phyloP scores from a whole-genome alignment of 345 rosid genomes.

The Tarenaya hassleriana region DNA sequence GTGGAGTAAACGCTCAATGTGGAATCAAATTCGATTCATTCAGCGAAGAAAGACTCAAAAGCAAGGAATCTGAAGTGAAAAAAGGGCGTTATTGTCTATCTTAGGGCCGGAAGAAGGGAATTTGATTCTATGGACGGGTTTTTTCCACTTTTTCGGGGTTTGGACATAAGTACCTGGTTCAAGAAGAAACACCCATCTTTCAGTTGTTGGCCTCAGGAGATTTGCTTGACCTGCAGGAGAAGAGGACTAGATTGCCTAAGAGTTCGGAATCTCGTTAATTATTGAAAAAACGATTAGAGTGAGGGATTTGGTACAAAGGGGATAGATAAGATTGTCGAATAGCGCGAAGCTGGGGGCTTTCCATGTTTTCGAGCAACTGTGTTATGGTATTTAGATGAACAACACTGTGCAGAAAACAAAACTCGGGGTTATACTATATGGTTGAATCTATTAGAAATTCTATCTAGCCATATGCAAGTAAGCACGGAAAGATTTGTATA shows the following conservation, averaged over 20 bases:
- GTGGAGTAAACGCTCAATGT: no score
- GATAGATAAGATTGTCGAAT: constrained; percentile 27
- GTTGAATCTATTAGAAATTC: neutral
- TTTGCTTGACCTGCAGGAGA: constrained; percentile 16
- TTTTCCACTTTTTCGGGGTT: no score
- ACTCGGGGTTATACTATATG: constrained; percentile 12
- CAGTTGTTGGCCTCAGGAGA: neutral
- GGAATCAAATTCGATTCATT: no score
- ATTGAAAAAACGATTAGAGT: neutral
- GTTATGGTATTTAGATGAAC: constrained; percentile 30
- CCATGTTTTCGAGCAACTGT: constrained; percentile 32
- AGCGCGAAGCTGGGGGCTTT: constrained; percentile 30
- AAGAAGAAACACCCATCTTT: constrained; percentile 7
- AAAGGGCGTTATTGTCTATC: neutral
- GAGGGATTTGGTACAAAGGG: constrained; percentile 13
- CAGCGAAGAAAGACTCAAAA: no score
- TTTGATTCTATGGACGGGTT: neutral
- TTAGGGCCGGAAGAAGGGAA: constrained; percentile 1
- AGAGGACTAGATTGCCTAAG: neutral
- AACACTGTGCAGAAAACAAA: constrained; percentile 9
- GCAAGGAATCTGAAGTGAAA: neutral
- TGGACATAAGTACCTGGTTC: constrained; percentile 10
- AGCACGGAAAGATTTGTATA: no score
- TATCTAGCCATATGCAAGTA: no score
- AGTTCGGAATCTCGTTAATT: neutral